A percentile compares a stretch with the other conserved stretches of the same genome.
Conservation (phyloP, 805 yeast genomes). For the Saturnispora ahearnii region DNA sequence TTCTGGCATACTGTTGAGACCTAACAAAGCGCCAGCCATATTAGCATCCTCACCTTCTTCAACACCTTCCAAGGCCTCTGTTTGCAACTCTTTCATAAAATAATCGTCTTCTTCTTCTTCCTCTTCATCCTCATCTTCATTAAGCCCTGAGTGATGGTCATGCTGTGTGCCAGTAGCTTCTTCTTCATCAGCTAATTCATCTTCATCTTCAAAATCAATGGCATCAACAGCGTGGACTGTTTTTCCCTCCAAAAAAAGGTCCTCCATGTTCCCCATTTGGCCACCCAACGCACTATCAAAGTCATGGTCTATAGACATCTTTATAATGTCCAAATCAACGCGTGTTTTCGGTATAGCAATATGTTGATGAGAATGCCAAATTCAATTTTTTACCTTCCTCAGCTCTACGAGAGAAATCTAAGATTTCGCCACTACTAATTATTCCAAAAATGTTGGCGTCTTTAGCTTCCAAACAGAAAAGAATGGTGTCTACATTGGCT, state of each 20-base stretch:
- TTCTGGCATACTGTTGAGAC: conserved; percentile 27
- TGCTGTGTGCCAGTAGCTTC: conserved; percentile 20
- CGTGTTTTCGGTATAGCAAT: not conserved
- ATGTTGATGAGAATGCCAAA: not conserved
- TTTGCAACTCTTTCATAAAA: conserved; percentile 30
- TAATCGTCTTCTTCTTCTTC: conserved; percentile 30
- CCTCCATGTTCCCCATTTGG: conserved; percentile 27
- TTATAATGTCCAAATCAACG: not conserved
- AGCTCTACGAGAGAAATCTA: too few species aligned
- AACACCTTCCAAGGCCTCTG: conserved; percentile 31
- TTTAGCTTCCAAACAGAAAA: not conserved
- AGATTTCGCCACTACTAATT: too few species aligned
- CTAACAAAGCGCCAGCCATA: conserved; percentile 22
- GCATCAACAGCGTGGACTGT: conserved; percentile 86
- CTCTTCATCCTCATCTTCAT: conserved; percentile 29
- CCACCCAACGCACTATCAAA: conserved; percentile 28
- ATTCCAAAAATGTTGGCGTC: not conserved
- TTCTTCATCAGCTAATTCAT: conserved; percentile 89
- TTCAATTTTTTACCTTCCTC: not conserved
- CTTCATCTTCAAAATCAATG: conserved; percentile 87
- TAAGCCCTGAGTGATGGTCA: conserved; percentile 1
- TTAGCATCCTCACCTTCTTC: conserved; percentile 25
- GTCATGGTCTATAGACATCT: conserved; percentile 22
- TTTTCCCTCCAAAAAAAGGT: conserved; percentile 34
- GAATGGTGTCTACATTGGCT: conserved; percentile 17